phyloP scores from a whole-genome alignment of 805 yeast genomes.

The Ogataea naganishii region DNA sequence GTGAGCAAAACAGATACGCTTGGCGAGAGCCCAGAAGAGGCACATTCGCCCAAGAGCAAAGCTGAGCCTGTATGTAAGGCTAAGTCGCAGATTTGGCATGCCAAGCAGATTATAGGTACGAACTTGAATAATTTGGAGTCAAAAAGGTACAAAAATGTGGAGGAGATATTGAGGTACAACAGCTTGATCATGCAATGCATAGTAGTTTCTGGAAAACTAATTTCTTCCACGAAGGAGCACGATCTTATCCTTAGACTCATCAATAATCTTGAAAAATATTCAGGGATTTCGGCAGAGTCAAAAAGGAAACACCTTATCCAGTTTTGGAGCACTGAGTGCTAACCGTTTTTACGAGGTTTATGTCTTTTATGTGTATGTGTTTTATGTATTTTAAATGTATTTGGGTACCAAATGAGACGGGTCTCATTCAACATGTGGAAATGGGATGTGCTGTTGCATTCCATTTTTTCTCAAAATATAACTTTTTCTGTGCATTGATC shows the following conservation, averaged over 20 bases:
- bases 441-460: no score
- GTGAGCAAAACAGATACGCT: no score
- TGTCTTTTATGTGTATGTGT: not conserved
- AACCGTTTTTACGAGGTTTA: no score
- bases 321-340: slow-evolving; percentile 20
- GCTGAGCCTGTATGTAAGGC: no score
- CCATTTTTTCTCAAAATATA: no score
- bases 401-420: no score
- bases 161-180: no score
- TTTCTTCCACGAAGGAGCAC: slow-evolving; percentile 18
- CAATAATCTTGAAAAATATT: slow-evolving; percentile 13
- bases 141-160: slow-evolving; percentile 9
- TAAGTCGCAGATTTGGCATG: slow-evolving; percentile 29
- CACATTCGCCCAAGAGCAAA: no score
- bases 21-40: no score
- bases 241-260: slow-evolving; percentile 12
- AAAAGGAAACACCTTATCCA: slow-evolving; percentile 15
- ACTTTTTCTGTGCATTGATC: no score
- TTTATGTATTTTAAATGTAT: no score
- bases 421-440: no score
- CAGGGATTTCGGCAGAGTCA: slow-evolving; percentile 15
- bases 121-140: slow-evolving; percentile 11
- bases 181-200: slow-evolving; percentile 15
- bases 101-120: slow-evolving; percentile 29
- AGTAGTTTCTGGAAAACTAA: slow-evolving; percentile 17